Base-by-base conservation (phyloP, 768 basidiomycete genomes). In the Arthromyces matolae region DNA sequence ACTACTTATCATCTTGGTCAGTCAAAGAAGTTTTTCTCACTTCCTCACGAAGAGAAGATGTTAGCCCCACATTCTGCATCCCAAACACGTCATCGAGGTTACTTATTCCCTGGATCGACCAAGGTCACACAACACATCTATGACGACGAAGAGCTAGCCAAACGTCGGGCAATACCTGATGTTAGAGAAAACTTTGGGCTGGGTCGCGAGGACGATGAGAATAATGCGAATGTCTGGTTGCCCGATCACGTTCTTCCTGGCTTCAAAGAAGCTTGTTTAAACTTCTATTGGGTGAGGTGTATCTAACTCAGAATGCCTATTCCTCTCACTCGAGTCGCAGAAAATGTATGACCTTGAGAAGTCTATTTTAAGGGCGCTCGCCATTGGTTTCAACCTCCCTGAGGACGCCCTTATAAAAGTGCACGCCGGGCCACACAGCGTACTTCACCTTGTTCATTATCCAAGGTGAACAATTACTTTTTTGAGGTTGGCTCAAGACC, bases 221-320 rank as follows among this genome's bases (percentile, higher is more conserved):
- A 57, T 0, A 72, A 75, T 65, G 77, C 79, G 2, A 81, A 83
- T 52, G 77, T 81, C 28, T 83, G 81, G 80, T 71, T 76, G 10
- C 73, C 77, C 0, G 79, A 79, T 4, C 68, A 64, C 10, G 63
- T 72, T 0, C 62, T 83, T 12, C 77, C 80, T 0, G 80, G 76
- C 1, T 81, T 82, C 57, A 74, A 67, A 42, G 72, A 78, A 45
- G 71, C 71, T 0, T 79, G 77, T 51, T 47, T 77, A 3, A 69
- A 75, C 16, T 82, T 81, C 58, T 80, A 69, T 52, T 73, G 74
- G 71, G 75, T 69, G 45, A 51, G 51, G n/a, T n/a, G n/a, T n/a
- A n/a, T n/a, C n/a, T n/a, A n/a, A n/a, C n/a, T n/a, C n/a, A n/a
- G n/a, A n/a, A n/a, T 57, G 62, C 60, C 56, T 1, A 9, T 33